phyloP scores from a whole-genome alignment of 805 yeast species.

The Priceomyces castillae region DNA sequence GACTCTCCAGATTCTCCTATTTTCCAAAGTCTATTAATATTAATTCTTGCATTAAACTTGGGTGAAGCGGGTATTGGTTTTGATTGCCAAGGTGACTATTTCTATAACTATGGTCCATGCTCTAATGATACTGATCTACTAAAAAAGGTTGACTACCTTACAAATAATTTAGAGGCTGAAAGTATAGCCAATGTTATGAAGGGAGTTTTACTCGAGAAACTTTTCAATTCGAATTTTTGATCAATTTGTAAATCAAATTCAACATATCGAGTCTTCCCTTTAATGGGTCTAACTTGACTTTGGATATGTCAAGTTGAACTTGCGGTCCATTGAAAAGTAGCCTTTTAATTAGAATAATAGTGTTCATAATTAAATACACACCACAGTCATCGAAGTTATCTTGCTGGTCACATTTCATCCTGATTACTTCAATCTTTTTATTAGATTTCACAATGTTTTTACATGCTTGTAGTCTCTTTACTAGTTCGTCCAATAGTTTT shows the following conservation, averaged over 20 bases:
- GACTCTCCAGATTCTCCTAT: constrained; percentile 10
- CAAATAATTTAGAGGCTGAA: constrained; percentile 17
- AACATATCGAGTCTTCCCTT: constrained; percentile 45
- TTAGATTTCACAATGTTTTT: constrained; percentile 20
- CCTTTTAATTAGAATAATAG: constrained; percentile 31
- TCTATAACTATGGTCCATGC: constrained; percentile 17
- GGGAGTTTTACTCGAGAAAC: constrained; percentile 24
- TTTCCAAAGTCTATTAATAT: constrained; percentile 19
- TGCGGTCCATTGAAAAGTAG: constrained; percentile 19
- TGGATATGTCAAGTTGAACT: constrained; percentile 38
- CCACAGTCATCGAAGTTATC: constrained; percentile 69
- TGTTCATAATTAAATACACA: constrained; percentile 39
- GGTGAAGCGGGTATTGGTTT: constrained; percentile 29
- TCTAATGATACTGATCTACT: neutral
- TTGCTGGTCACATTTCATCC: constrained; percentile 55
- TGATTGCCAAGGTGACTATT: constrained; percentile 21
- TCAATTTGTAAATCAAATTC: constrained; percentile 17
- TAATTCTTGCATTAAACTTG: constrained; percentile 24
- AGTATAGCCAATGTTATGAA: constrained; percentile 26
- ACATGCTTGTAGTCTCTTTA: constrained; percentile 19
- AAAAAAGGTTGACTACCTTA: constrained; percentile 13
- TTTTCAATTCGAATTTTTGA: constrained; percentile 11
- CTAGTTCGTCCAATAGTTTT: constrained; percentile 27
- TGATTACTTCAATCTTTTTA: constrained; percentile 23
- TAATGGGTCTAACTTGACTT: constrained; percentile 46